A percentile compares a stretch with the other conserved stretches of the same genome.
Conservation (phyloP, 23 red algal genomes). For the Gracilaria gracilis region DNA sequence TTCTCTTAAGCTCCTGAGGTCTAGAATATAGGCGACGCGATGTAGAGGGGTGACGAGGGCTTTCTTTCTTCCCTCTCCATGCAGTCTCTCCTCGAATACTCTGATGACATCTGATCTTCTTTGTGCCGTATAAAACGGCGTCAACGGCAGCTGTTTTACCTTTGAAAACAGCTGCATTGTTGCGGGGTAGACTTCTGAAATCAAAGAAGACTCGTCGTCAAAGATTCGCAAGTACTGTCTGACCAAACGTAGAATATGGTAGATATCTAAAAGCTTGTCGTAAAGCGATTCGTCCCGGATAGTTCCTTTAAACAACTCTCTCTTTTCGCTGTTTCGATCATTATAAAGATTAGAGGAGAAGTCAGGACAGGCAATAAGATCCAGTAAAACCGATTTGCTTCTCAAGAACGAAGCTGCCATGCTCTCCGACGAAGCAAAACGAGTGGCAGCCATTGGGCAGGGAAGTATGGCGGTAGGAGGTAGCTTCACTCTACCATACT, state of each 20-base stretch:
- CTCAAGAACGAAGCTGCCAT: background rate
- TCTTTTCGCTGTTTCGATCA: background rate
- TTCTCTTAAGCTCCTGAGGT: background rate
- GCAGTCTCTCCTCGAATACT: slow-evolving; percentile 9
- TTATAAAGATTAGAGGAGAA: background rate
- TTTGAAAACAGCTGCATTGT: background rate
- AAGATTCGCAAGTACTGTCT: slow-evolving; percentile 7
- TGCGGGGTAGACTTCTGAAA: slow-evolving; percentile 23
- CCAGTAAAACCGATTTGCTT: background rate
- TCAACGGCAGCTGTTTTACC: background rate
- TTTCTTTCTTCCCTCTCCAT: background rate
- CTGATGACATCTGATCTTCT: slow-evolving; percentile 14
- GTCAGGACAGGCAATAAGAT: background rate
- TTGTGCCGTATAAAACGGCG: background rate
- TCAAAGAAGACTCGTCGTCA: background rate
- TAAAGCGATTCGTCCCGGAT: background rate
- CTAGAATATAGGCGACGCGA: background rate
- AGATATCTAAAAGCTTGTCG: slow-evolving; percentile 32
- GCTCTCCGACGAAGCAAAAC: slow-evolving; percentile 18
- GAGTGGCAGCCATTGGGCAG: background rate
- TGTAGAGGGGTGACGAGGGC: background rate
- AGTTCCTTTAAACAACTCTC: background rate
- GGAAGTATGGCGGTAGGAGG: slow-evolving; percentile 11
- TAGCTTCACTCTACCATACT: background rate
- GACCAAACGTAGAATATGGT: slow-evolving; percentile 18